Conservation (phyloP, 768 basidiomycete genomes). For the Lactifluus hygrophoroides region DNA sequence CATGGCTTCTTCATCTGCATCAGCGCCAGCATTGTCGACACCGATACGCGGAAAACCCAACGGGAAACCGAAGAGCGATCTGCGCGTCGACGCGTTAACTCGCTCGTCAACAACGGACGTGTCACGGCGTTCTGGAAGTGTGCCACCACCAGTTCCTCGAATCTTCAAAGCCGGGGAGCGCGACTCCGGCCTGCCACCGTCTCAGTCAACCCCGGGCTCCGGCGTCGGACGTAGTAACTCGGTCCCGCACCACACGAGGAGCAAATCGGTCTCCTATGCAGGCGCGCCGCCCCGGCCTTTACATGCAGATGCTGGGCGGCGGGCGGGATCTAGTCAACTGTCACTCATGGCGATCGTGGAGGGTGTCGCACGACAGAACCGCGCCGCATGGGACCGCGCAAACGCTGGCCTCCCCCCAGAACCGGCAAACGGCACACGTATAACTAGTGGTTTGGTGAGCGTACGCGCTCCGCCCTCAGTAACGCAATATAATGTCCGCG, state of each 20-base stretch:
- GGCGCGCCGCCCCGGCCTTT: constrained; percentile 3
- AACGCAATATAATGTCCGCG: constrained; percentile 15
- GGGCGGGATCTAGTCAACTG: constrained; percentile 26
- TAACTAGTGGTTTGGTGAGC: neutral
- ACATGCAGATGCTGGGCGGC: neutral
- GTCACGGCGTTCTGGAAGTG: constrained; percentile 5
- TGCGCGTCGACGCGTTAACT: constrained; percentile 7
- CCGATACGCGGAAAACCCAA: neutral
- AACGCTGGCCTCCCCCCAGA: neutral
- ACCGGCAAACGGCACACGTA: neutral
- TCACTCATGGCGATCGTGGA: constrained; percentile 62
- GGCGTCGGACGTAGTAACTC: neutral
- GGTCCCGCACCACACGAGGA: neutral
- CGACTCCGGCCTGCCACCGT: neutral
- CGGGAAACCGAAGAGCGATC: constrained; percentile 2
- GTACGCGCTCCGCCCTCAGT: constrained; percentile 16
- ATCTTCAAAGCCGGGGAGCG: neutral
- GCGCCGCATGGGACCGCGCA: constrained; percentile 23
- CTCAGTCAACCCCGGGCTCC: neutral
- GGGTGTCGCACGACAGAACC: constrained; percentile 40
- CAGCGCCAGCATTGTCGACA: neutral
- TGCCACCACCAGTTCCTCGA: neutral
- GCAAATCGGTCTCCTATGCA: neutral
- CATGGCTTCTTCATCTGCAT: neutral
- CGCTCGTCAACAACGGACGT: constrained; percentile 10